These are phyloP conservation scores for Hevea brasiliensis DNA, from an alignment of 345 rosid genomes.

Conservation along the genomic window DNA sequence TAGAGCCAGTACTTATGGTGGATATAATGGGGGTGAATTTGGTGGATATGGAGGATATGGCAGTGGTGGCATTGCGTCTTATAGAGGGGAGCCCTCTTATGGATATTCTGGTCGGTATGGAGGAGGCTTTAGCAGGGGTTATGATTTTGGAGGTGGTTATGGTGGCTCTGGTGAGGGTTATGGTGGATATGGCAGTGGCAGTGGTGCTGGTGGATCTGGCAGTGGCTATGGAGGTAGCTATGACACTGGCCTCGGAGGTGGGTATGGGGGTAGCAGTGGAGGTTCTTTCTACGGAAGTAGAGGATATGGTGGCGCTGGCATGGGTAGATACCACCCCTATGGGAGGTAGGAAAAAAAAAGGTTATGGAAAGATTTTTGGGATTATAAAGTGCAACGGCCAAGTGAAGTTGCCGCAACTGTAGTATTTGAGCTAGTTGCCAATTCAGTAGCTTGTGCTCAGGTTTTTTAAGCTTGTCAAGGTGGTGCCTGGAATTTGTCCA, in stretches of 20 bases:
- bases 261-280: slow-evolving; percentile 36
- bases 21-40: slow-evolving; percentile 64
- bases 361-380: neutral
- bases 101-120: slow-evolving; percentile 81
- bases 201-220: slow-evolving; percentile 35
- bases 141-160: slow-evolving; percentile 56
- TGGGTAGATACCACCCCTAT: slow-evolving; percentile 83
- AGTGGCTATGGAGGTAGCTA: slow-evolving; percentile 22
- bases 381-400: slow-evolving; percentile 8
- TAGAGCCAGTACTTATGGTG: slow-evolving; percentile 60
- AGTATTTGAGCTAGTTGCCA: slow-evolving; percentile 1
- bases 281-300: slow-evolving; percentile 17
- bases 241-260: slow-evolving; percentile 44
- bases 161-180: slow-evolving; percentile 63
- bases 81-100: slow-evolving; percentile 68
- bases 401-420: slow-evolving; percentile 8
- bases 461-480: neutral
- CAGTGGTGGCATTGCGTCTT: slow-evolving; percentile 54
- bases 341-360: slow-evolving; percentile 57
- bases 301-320: slow-evolving; percentile 43
- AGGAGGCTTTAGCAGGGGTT: slow-evolving; percentile 68
- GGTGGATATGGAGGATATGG: slow-evolving; percentile 68
- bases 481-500: neutral
- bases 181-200: slow-evolving; percentile 47
- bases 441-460: neutral